These are phyloP conservation scores for Torulaspora delbrueckii DNA, from an alignment of 805 yeast genomes.

Conservation along the genomic window DNA sequence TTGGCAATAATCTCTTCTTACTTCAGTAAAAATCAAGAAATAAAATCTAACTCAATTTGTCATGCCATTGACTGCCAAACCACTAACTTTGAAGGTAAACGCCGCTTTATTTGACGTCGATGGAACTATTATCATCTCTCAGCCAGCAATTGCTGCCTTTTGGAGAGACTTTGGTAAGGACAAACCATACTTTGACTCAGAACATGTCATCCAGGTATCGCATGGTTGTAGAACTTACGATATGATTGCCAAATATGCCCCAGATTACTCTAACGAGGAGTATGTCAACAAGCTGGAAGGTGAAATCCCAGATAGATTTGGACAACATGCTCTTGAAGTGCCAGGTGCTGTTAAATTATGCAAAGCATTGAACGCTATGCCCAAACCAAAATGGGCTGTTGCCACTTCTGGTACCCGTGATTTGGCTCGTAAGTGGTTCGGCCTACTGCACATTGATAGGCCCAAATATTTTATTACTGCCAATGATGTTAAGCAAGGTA, in stretches of 20 bases:
- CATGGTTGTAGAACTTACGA: constrained; percentile 86
- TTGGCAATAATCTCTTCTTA: too few species aligned
- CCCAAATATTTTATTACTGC: constrained; percentile 82
- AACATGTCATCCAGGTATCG: constrained; percentile 63
- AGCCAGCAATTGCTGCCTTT: constrained; percentile 74
- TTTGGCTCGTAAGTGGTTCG: constrained; percentile 76
- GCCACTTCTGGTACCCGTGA: constrained; percentile 80
- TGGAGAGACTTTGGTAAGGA: constrained; percentile 71
- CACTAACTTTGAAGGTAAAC: constrained; percentile 36
- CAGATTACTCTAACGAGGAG: constrained; percentile 63
- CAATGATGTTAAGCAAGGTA: constrained; percentile 71
- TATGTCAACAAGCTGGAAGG: constrained; percentile 65
- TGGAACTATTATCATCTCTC: constrained; percentile 81
- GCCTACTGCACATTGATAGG: constrained; percentile 51
- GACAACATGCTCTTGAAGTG: constrained; percentile 67
- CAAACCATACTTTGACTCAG: constrained; percentile 64
- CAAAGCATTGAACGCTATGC: constrained; percentile 46
- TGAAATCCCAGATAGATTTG: constrained; percentile 65
- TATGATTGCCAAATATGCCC: constrained; percentile 67
- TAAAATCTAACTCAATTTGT: too few species aligned
- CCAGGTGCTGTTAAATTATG: constrained; percentile 70
- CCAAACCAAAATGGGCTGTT: constrained; percentile 71
- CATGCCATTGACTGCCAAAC: constrained; percentile 29
- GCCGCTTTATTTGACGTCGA: constrained; percentile 75
- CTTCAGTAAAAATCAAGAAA: too few species aligned